Base-by-base conservation (phyloP, 257 asterid genomes). In the Forsythia suspensa region DNA sequence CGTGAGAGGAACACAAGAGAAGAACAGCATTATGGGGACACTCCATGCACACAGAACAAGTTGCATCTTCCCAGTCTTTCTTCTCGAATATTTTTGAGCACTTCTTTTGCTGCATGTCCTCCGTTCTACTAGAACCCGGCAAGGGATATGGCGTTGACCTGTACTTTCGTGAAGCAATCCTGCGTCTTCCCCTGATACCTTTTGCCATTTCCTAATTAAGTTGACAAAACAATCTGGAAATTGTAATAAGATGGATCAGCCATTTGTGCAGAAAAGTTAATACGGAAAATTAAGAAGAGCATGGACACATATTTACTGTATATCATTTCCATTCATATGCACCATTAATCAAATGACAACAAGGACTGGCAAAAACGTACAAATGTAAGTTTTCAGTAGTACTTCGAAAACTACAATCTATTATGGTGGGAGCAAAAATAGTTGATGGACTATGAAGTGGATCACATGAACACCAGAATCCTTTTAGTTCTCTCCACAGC, bases 1-100 rank as follows among this genome's bases (percentile, higher is more conserved):
- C 97, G 57, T 96, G 91, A 0, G 99, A 96, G 79, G 99, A 92
- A 81, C 99, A 96, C 77, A 96, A 79, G 85, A 96, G 97, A 57
- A 96, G 99, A 77, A 96, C 98, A 24, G 99, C 99, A 67, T 94
- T 92, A 85, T 96, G 99, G 78, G 99, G 99, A 81, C 80, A 90
- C 84, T 96, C 99, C 97, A 96, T 96, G 88, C 99, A 96, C 16
- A 96, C 98, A 8, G 99, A 90, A 77, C 99, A 96, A 6, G 89
- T 91, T 39, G 97, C 97, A 77, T 94, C 97, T 76, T 89, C 97
- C 98, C 98, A 96, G 84, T 94, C 99, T 75, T 91, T 91, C 82
- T 91, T 92, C 39, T 63, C 70, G 69, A 77, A 79, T 75, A 76
- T 48, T 82, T 90, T 88, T 76, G 93, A 82, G 89, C 88, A 87